Percentiles rank a stretch among this genome's conserved stretches.
These are phyloP conservation scores for Tolypocladium guangdongense DNA, from an alignment of 2,329 filamentous ascomycete species.

Conservation along the genomic window DNA sequence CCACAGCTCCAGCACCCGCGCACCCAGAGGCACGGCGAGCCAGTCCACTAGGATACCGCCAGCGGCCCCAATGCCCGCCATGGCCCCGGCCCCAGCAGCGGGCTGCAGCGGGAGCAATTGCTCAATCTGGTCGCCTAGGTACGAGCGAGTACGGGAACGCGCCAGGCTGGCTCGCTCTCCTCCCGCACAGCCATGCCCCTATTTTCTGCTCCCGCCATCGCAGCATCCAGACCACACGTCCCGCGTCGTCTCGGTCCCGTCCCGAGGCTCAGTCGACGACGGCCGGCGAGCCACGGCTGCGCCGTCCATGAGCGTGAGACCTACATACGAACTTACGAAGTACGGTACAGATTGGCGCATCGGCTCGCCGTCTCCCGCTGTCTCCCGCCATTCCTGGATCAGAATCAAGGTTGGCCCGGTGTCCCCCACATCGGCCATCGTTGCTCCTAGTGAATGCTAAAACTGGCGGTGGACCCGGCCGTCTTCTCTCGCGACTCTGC, in stretches of 20 bases:
- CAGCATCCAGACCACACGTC: background rate
- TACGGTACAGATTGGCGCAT: background rate
- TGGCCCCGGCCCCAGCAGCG: background rate
- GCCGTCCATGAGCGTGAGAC: background rate
- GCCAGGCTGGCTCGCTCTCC: background rate
- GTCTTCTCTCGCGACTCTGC: background rate
- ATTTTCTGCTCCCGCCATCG: background rate
- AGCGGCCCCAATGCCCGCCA: too few species aligned
- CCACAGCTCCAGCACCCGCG: background rate
- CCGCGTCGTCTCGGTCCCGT: background rate
- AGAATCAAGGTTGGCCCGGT: background rate
- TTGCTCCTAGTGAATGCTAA: background rate
- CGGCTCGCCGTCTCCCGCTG: background rate
- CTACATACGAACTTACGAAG: too few species aligned
- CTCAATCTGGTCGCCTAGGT: background rate
- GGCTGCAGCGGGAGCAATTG: background rate
- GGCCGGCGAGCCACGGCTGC: background rate
- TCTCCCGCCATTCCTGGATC: background rate
- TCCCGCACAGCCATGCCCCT: background rate
- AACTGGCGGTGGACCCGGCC: background rate
- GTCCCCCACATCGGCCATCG: background rate
- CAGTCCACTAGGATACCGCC: background rate
- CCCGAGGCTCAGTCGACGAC: background rate
- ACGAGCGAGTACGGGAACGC: too few species aligned
- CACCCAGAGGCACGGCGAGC: too few species aligned